A percentile compares a stretch with the other conserved stretches of the same genome.
Evolutionary conservation across 1,284 basidiomycete species (phyloP).

Genomic region (Sporisorium reilianum): DNA sequence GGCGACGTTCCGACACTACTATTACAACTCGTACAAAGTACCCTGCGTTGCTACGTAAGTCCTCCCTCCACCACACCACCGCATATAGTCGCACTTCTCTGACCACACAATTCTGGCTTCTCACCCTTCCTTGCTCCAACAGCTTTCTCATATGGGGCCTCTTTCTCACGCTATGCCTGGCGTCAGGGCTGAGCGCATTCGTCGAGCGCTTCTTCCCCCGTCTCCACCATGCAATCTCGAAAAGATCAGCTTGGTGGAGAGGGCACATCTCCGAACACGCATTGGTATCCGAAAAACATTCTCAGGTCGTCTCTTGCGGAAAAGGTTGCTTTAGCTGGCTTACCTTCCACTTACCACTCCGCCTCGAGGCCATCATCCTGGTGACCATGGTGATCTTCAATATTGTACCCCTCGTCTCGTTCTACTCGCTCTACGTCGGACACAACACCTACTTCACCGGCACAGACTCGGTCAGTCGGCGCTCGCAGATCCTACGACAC

Average conservation of each 20-base stretch:
- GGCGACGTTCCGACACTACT: constrained; percentile 27
- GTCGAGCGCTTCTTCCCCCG: constrained; percentile 12
- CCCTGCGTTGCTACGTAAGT: constrained; percentile 32
- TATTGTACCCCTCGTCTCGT: constrained; percentile 24
- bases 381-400: constrained; percentile 34
- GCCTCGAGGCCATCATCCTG: constrained; percentile 36
- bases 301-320: constrained; percentile 16
- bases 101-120: background rate
- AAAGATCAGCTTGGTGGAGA: constrained; percentile 15
- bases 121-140: background rate
- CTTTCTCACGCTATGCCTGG: constrained; percentile 13
- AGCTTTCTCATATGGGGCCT: constrained; percentile 29
- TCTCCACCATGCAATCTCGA: background rate
- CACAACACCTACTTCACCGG: constrained; percentile 35
- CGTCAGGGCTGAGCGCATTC: constrained; percentile 6
- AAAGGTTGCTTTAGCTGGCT: constrained; percentile 24
- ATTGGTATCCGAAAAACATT: constrained; percentile 14
- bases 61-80: background rate
- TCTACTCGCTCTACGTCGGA: constrained; percentile 30
- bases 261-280: constrained; percentile 32
- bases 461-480: constrained; percentile 22
- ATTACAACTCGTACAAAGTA: constrained; percentile 34
- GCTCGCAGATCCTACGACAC: constrained; percentile 26
- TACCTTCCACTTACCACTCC: constrained; percentile 44
- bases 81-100: background rate